These are phyloP conservation scores for Trichoderma reesei DNA, from an alignment of 495 filamentous ascomycete species.

Conservation along the genomic window DNA sequence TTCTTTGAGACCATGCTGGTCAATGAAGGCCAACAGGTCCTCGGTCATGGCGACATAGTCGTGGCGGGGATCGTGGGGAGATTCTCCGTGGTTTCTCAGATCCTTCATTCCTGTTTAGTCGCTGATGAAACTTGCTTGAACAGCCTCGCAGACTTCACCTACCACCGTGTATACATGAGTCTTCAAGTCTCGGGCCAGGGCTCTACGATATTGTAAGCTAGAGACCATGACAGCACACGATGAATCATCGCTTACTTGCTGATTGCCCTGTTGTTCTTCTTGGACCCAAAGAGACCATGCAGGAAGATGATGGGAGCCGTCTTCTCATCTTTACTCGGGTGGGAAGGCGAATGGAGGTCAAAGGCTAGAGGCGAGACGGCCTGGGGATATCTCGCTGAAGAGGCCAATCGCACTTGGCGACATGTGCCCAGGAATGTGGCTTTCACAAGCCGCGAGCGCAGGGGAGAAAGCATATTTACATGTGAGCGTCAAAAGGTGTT, in stretches of 20 bases:
- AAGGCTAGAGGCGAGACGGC: conserved; percentile 35
- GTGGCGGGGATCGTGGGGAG: conserved; percentile 65
- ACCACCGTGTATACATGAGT: conserved; percentile 78
- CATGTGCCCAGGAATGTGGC: not conserved
- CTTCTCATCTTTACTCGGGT: conserved; percentile 24
- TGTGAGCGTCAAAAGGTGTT: too few species aligned
- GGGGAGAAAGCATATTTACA: not conserved
- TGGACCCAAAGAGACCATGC: conserved; percentile 92
- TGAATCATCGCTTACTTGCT: conserved; percentile 65
- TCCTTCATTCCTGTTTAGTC: conserved; percentile 44
- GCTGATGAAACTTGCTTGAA: not conserved
- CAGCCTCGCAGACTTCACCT: conserved; percentile 21
- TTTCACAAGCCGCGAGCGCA: not conserved
- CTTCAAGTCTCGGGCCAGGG: conserved; percentile 69
- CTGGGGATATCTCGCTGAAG: not conserved
- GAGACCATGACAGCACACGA: not conserved
- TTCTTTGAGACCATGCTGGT: conserved; percentile 56
- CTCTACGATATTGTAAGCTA: conserved; percentile 39
- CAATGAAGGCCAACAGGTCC: conserved; percentile 76
- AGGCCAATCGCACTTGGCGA: not conserved
- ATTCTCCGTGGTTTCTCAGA: conserved; percentile 89
- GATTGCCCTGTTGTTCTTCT: conserved; percentile 90
- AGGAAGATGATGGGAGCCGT: conserved; percentile 73
- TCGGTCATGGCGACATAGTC: conserved; percentile 81
- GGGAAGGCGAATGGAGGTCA: conserved; percentile 48